phyloP scores from a whole-genome alignment of 2,329 filamentous ascomycete species.

The Kalaharituber pfeilii region DNA sequence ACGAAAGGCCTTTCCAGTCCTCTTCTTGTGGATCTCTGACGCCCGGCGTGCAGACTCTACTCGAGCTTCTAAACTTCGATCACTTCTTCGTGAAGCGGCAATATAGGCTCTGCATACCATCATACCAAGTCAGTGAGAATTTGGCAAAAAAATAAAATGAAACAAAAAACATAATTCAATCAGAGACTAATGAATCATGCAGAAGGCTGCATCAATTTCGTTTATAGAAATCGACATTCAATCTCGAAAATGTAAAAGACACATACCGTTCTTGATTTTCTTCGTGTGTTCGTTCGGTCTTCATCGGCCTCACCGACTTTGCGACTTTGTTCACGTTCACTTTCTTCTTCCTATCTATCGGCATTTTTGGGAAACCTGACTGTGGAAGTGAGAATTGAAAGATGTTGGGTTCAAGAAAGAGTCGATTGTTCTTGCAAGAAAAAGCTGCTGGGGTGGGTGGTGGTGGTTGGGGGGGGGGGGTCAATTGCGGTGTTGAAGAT shows the following conservation, averaged over 20 bases:
- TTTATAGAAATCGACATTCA: neutral
- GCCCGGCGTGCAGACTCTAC: conserved; percentile 74
- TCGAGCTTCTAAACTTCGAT: conserved; percentile 71
- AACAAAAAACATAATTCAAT: neutral
- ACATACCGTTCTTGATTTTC: conserved; percentile 59
- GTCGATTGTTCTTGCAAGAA: neutral
- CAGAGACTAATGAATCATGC: neutral
- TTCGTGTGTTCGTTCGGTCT: conserved; percentile 60
- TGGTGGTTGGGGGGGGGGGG: neutral
- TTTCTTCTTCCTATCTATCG: neutral
- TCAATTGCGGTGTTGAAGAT: neutral
- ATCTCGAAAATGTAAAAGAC: conserved; percentile 6
- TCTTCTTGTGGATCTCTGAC: conserved; percentile 77
- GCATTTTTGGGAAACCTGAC: neutral
- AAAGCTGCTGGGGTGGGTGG: neutral
- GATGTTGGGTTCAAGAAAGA: neutral
- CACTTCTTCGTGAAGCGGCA: conserved; percentile 70
- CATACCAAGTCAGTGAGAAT: conserved; percentile 1
- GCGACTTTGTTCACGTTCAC: conserved; percentile 1
- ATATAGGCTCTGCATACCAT: conserved; percentile 55
- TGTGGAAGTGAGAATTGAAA: neutral
- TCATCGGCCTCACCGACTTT: conserved; percentile 11
- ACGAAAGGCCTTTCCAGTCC: conserved; percentile 64
- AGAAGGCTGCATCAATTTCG: neutral
- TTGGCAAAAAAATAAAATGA: neutral